Evolutionary conservation across 768 basidiomycete species (phyloP), one percentile per base, ranked within the genome.

Genomic region (Piloderma croceum): DNA sequence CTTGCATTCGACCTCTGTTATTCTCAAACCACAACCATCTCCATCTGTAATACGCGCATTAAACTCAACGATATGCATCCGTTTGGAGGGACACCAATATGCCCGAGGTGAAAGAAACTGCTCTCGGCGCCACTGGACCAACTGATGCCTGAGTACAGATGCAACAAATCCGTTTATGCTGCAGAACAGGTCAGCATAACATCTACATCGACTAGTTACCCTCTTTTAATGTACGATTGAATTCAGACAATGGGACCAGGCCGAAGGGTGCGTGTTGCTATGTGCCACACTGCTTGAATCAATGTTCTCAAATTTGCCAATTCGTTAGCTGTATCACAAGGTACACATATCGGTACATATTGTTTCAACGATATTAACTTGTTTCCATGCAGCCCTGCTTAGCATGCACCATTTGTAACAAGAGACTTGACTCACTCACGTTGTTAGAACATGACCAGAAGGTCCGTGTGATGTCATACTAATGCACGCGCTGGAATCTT

Each of bases 361-460:
- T n/a, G n/a, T n/a, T n/a, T n/a, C n/a, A n/a, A n/a, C n/a, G 44
- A 35, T 36, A 39, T 35, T 52, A 23, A 43, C 31, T 33, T 37
- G 24, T 45, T 19, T 18, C 36, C 20, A 50, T 45, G 40, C 51
- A 90, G 86, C 79, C 78, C 18, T 93, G 90, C 65, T 69, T 93
- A 32, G 71, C 81, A 13, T 93, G 90, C 57, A 80, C 69, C 39
- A 68, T 63, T 10, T 93, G 90, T 58, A 76, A 71, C 53, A 89
- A 87, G 59, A 69, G 86, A 24, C 69, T 93, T 11, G 89, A 90
- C 55, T 87, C 89, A 0, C 64, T 75, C 41, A 75, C 75, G 15
- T 68, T 93, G 18, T 67, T 90, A 6, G 90, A 93, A 58, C 90
- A 93, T 56, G 78, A 92, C 52, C 73, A 83, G 54, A 68, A 86